Percentiles rank a stretch among this genome's conserved stretches.
Conservation (phyloP, 2,329 filamentous ascomycete genomes). For the Aureobasidium subglaciale region DNA sequence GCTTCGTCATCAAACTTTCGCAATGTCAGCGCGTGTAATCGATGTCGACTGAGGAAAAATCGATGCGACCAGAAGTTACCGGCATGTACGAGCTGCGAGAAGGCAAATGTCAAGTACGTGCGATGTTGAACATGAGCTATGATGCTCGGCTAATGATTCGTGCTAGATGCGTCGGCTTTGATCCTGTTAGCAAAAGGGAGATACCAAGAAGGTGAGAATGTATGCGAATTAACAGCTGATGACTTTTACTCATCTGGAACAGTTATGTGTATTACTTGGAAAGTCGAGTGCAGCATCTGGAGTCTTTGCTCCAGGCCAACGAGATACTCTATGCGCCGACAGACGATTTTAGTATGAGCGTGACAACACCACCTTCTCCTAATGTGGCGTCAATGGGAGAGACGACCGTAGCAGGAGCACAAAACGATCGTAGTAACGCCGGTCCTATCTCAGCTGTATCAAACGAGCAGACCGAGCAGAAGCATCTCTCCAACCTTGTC, state of each 20-base stretch:
- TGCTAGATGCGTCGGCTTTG: slow-evolving; percentile 77
- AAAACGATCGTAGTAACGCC: not conserved
- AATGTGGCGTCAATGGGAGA: not conserved
- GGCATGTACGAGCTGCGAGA: slow-evolving; percentile 85
- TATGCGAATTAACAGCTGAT: not conserved
- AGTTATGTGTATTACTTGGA: slow-evolving; percentile 96
- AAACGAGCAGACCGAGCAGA: slow-evolving; percentile 48
- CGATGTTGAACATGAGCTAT: not conserved
- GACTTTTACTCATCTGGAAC: slow-evolving; percentile 12
- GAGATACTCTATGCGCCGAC: slow-evolving; percentile 66
- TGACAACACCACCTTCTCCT: not conserved
- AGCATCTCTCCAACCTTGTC: slow-evolving; percentile 58
- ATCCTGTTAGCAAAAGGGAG: slow-evolving; percentile 92
- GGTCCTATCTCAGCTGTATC: slow-evolving; percentile 7
- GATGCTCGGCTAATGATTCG: not conserved
- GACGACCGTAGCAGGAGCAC: not conserved
- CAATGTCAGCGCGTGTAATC: slow-evolving; percentile 82
- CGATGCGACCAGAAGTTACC: slow-evolving; percentile 89
- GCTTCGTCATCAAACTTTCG: slow-evolving; percentile 60
- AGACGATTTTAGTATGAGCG: slow-evolving; percentile 49
- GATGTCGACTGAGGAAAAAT: slow-evolving; percentile 87
- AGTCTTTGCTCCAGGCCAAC: slow-evolving; percentile 63
- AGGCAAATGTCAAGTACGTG: slow-evolving; percentile 65
- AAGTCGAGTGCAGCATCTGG: slow-evolving; percentile 74
- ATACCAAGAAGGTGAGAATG: slow-evolving; percentile 64